Percentiles rank a stretch among this genome's conserved stretches.
phyloP scores from a whole-genome alignment of 306 rosid species.

The Prunus davidiana region DNA sequence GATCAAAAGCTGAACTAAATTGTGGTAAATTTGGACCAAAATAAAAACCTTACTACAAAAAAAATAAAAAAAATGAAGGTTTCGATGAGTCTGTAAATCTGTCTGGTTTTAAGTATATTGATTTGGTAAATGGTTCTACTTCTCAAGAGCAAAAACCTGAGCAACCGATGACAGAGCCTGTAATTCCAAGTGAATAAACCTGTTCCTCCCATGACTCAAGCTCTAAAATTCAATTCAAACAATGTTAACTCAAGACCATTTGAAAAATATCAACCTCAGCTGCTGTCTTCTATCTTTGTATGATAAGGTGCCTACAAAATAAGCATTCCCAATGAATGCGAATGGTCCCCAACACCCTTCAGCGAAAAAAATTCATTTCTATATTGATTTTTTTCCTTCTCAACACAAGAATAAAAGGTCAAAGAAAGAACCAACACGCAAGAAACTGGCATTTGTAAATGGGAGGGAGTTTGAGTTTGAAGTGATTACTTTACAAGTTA shows the following conservation, averaged over 20 bases:
- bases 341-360: neutral
- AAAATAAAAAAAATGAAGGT: no score
- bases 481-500: neutral
- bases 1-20: no score
- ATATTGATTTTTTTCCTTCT: neutral
- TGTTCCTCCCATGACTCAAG: neutral
- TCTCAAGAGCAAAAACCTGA: neutral
- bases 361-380: neutral
- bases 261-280: neutral
- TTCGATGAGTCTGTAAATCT: no score
- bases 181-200: neutral
- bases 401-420: neutral
- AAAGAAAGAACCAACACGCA: neutral
- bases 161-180: neutral
- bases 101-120: no score
- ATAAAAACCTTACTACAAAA: no score
- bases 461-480: neutral
- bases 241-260: neutral
- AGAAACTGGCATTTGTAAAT: constrained; percentile 2
- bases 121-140: no score
- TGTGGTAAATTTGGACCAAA: no score
- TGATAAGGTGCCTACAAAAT: no score
- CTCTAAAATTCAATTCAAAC: neutral
- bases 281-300: neutral
- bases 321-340: neutral